Evolutionary conservation across 352 stramenopile genomes (phyloP).

Genomic region (Phytophthora sp.): DNA sequence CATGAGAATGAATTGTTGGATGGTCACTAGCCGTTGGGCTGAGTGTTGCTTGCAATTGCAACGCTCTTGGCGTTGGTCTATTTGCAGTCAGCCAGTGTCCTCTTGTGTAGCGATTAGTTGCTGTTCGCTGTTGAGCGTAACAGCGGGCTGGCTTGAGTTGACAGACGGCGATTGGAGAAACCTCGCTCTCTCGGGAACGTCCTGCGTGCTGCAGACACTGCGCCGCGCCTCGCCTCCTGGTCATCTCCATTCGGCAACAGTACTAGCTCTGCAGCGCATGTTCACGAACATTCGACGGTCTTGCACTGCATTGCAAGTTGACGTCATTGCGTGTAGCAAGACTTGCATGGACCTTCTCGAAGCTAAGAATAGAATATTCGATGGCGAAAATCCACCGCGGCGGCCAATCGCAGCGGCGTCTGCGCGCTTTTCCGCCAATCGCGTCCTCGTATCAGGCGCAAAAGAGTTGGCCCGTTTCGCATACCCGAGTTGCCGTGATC

Average conservation of each 20-base stretch:
- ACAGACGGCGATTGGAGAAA: constrained; percentile 24
- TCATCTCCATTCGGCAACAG: not conserved
- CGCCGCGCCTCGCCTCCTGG: constrained; percentile 8
- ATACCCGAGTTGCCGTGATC: constrained; percentile 23
- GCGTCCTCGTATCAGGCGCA: not conserved
- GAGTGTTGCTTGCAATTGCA: not conserved
- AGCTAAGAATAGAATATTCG: constrained; percentile 35
- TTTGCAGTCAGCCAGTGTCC: not conserved
- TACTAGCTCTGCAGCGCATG: not conserved
- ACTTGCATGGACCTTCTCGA: constrained; percentile 21
- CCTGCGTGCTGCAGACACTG: not conserved
- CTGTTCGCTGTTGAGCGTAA: not conserved
- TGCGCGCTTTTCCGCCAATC: constrained; percentile 23
- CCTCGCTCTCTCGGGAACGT: constrained; percentile 3
- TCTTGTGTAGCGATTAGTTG: not conserved
- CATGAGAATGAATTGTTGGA: no score
- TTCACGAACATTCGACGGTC: constrained; percentile 38
- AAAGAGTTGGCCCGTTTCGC: constrained; percentile 23
- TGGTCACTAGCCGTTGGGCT: no score
- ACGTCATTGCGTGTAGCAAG: no score
- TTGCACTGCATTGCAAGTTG: not conserved
- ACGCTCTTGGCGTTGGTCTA: not conserved
- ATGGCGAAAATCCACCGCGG: not conserved
- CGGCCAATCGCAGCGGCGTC: constrained; percentile 17
- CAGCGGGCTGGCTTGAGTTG: constrained; percentile 2